These are phyloP conservation scores for Panus rudis DNA, from an alignment of 768 basidiomycete species.

Conservation along the genomic window DNA sequence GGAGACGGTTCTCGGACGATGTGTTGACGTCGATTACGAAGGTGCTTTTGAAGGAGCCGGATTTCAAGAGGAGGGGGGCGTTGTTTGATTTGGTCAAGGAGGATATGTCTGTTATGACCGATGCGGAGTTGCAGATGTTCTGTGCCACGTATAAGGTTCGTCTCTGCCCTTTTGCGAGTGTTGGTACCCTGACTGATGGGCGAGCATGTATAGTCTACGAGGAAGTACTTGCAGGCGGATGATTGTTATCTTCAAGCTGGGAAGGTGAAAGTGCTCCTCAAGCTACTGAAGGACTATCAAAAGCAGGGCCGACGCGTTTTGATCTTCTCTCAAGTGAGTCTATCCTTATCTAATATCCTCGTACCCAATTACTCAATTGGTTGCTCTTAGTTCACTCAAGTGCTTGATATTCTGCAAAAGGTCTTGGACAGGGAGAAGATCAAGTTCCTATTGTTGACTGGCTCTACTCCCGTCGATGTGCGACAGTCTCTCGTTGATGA, in stretches of 20 bases:
- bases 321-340: slow-evolving; percentile 86
- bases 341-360: not conserved
- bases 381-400: slow-evolving; percentile 76
- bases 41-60: slow-evolving; percentile 82
- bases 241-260: slow-evolving; percentile 81
- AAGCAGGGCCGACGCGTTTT: slow-evolving; percentile 73
- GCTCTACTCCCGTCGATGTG: slow-evolving; percentile 88
- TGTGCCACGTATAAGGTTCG: slow-evolving; percentile 80
- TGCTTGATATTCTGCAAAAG: slow-evolving; percentile 86
- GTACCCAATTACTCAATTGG: not conserved
- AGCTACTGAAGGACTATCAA: slow-evolving; percentile 61
- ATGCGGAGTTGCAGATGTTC: slow-evolving; percentile 88
- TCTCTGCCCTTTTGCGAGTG: slow-evolving; percentile 3
- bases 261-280: slow-evolving; percentile 71
- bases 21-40: slow-evolving; percentile 69
- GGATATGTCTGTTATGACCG: slow-evolving; percentile 98
- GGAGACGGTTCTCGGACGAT: slow-evolving; percentile 74
- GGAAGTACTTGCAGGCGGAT: slow-evolving; percentile 67
- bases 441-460: slow-evolving; percentile 81
- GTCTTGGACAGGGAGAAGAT: slow-evolving; percentile 67
- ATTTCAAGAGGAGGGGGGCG: slow-evolving; percentile 80
- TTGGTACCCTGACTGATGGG: not conserved
- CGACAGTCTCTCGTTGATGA: slow-evolving; percentile 93
- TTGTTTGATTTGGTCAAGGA: slow-evolving; percentile 85
- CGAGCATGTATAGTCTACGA: slow-evolving; percentile 46